Evolutionary conservation across 2,329 filamentous ascomycete genomes (phyloP).

Genomic region (Penicillium crustosum): DNA sequence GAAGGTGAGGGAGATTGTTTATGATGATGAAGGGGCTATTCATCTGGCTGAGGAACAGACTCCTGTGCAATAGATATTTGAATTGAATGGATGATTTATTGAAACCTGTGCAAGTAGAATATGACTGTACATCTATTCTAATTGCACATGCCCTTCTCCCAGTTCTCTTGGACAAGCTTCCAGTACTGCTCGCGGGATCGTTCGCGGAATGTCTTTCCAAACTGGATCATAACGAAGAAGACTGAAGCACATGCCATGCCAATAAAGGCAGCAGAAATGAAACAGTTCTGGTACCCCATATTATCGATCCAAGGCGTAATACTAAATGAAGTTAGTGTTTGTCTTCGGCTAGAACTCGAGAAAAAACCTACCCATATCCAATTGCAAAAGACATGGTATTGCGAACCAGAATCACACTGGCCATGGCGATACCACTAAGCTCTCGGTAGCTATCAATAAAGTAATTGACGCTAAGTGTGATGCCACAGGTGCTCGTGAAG

Average conservation of each 20-base stretch:
- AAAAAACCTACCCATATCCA: slow-evolving; percentile 38
- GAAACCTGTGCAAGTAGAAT: background rate
- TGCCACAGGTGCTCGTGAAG: slow-evolving; percentile 39
- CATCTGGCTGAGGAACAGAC: slow-evolving; percentile 26
- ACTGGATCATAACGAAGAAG: slow-evolving; percentile 44
- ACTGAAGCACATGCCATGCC: slow-evolving; percentile 38
- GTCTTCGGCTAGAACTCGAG: background rate
- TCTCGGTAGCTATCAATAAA: slow-evolving; percentile 45
- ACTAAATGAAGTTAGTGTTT: slow-evolving; percentile 20
- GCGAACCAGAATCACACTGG: slow-evolving; percentile 47
- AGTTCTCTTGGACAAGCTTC: slow-evolving; percentile 37
- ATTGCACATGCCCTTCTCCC: slow-evolving; percentile 36
- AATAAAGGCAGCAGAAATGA: slow-evolving; percentile 43
- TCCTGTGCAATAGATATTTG: background rate
- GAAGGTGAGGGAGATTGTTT: slow-evolving; percentile 73
- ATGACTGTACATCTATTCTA: slow-evolving; percentile 6
- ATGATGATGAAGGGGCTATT: slow-evolving; percentile 66
- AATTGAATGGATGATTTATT: background rate
- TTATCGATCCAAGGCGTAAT: slow-evolving; percentile 50
- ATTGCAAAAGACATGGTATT: slow-evolving; percentile 52
- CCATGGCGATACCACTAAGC: slow-evolving; percentile 42
- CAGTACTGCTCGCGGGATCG: slow-evolving; percentile 40
- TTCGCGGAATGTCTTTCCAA: slow-evolving; percentile 38
- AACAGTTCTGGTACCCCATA: slow-evolving; percentile 48
- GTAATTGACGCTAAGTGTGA: slow-evolving; percentile 43